phyloP scores from a whole-genome alignment of 2,329 filamentous ascomycete genomes.

The Epichloe baconii region DNA sequence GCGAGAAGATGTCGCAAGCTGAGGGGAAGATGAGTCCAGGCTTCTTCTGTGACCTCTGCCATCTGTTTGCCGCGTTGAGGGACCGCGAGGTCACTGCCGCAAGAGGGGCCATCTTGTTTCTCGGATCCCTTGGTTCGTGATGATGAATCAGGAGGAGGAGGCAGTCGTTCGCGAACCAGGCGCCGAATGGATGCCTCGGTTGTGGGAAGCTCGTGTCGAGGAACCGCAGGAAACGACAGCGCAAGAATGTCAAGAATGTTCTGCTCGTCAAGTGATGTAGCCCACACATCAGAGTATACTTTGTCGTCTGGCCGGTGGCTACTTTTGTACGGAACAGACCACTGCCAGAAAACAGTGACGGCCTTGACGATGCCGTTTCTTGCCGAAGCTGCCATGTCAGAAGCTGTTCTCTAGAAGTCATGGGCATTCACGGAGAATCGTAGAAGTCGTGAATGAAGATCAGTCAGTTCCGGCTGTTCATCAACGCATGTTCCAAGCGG shows the following conservation, averaged over 20 bases:
- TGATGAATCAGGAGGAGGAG: background rate
- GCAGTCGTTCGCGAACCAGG: constrained; percentile 5
- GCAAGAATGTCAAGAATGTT: constrained; percentile 2
- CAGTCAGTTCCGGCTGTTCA: no score
- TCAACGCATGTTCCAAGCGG: background rate
- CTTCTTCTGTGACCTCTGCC: constrained; percentile 5
- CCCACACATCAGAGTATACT: constrained; percentile 8
- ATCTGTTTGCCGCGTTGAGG: background rate
- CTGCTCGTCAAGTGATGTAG: background rate
- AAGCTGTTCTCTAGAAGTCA: no score
- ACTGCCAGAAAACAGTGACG: constrained; percentile 7
- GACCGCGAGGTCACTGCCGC: background rate
- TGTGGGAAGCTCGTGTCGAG: constrained; percentile 4
- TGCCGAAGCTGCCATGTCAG: background rate
- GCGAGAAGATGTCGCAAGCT: constrained; percentile 6
- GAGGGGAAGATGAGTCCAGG: constrained; percentile 5
- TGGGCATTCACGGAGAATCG: no score
- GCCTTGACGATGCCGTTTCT: background rate
- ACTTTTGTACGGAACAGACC: constrained; percentile 10
- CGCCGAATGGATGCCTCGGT: constrained; percentile 7
- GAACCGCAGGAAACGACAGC: constrained; percentile 3
- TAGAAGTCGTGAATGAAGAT: no score
- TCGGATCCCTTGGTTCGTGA: background rate
- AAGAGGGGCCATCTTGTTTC: background rate
- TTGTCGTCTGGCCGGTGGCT: constrained; percentile 8